These are phyloP conservation scores for Daldinia caldariorum DNA, from an alignment of 495 filamentous ascomycete genomes.

Conservation along the genomic window DNA sequence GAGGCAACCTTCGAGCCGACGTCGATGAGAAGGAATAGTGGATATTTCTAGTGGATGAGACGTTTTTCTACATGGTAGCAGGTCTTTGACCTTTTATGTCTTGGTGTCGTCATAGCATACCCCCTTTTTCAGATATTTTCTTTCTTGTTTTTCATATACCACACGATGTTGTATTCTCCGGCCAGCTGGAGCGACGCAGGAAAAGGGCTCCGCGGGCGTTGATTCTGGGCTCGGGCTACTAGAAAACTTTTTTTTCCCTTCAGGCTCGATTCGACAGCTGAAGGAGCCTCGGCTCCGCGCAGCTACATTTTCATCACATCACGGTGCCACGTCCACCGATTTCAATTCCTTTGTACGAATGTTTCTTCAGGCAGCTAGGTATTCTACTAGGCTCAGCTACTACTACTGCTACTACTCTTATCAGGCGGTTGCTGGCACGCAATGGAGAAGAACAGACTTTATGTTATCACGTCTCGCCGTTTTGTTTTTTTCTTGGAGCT, in stretches of 20 bases:
- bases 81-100: conserved; percentile 29
- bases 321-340: conserved; percentile 38
- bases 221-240: conserved; percentile 36
- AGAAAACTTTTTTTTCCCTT: conserved; percentile 25
- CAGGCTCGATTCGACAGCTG: conserved; percentile 28
- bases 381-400: conserved; percentile 33
- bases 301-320: background rate
- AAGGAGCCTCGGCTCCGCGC: conserved; percentile 2
- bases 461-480: conserved; percentile 15
- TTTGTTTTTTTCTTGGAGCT: conserved; percentile 21
- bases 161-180: conserved; percentile 37
- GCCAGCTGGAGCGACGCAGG: conserved; percentile 32
- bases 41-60: conserved; percentile 28
- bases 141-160: conserved; percentile 35
- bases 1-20: conserved; percentile 45
- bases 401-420: conserved; percentile 16
- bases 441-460: conserved; percentile 21
- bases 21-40: conserved; percentile 43
- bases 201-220: conserved; percentile 37
- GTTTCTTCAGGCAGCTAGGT: conserved; percentile 12
- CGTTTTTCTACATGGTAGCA: conserved; percentile 34
- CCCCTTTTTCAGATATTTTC: conserved; percentile 18
- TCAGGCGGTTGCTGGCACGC: conserved; percentile 42
- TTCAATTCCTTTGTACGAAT: conserved; percentile 44
- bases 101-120: conserved; percentile 39